Conservation (phyloP, 495 filamentous ascomycete genomes). For the Aspergillus kassunensis region DNA sequence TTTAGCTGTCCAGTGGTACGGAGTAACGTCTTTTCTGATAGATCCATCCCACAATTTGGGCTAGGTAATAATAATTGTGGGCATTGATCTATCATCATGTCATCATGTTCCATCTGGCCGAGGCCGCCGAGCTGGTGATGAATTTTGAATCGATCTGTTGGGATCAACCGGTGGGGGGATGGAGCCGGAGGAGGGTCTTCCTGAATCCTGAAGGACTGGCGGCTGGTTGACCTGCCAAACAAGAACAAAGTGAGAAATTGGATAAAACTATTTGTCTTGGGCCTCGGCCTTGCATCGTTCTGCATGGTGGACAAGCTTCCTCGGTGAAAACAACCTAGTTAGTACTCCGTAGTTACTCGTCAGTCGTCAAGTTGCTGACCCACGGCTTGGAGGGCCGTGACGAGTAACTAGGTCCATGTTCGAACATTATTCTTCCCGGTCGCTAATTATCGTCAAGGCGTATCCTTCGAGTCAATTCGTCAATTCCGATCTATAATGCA, state of each 20-base stretch:
- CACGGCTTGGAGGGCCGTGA: too few relatives aligned
- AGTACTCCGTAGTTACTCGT: too few relatives aligned
- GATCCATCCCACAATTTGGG: too few relatives aligned
- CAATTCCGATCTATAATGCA: not conserved
- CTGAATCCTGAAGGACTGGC: too few relatives aligned
- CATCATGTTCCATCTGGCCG: not conserved
- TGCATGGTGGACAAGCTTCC: not conserved
- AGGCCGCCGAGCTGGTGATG: not conserved
- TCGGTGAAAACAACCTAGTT: not conserved
- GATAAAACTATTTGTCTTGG: not conserved
- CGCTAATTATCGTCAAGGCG: not conserved
- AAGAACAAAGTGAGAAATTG: too few relatives aligned
- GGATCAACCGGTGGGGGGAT: conserved; percentile 9
- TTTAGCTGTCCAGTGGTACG: not conserved
- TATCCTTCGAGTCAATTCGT: not conserved
- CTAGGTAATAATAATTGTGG: too few relatives aligned
- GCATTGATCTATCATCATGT: not conserved
- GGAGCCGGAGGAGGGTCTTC: not conserved
- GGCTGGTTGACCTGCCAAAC: too few relatives aligned
- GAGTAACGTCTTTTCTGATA: too few relatives aligned
- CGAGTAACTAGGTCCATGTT: too few relatives aligned
- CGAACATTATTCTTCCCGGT: not conserved
- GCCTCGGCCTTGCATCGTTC: not conserved
- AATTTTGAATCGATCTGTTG: conserved; percentile 8
- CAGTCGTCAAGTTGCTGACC: too few relatives aligned